Conservation (phyloP, 1,284 basidiomycete species). For the Pulveroboletus sp. region DNA sequence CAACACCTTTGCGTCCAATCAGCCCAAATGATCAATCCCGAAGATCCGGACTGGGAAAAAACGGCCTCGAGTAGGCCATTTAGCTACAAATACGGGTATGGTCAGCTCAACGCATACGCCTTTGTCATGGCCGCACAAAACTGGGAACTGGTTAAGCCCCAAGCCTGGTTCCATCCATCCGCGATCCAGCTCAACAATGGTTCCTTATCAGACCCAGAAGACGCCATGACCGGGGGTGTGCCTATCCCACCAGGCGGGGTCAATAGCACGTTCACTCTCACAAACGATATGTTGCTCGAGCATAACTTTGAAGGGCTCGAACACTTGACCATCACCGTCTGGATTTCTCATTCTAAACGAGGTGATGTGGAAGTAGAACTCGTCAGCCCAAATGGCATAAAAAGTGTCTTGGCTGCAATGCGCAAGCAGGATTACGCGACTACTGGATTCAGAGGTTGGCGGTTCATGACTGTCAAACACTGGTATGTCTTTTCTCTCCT, state of each 20-base stretch:
- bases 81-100: conserved; percentile 98
- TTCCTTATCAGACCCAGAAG: conserved; percentile 54
- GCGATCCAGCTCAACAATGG: conserved; percentile 70
- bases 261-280: conserved; percentile 68
- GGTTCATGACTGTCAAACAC: conserved; percentile 98
- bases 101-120: conserved; percentile 81
- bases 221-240: conserved; percentile 63
- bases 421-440: conserved; percentile 70
- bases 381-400: conserved; percentile 83
- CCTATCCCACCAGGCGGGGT: conserved; percentile 72
- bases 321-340: conserved; percentile 91
- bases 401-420: conserved; percentile 79
- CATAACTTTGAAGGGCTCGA: conserved; percentile 89
- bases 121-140: conserved; percentile 82
- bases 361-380: conserved; percentile 95
- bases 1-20: conserved; percentile 88
- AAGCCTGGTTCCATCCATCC: conserved; percentile 84
- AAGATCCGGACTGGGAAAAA: conserved; percentile 94
- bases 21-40: conserved; percentile 79
- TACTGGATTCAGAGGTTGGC: conserved; percentile 90
- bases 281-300: conserved; percentile 65
- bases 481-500: conserved; percentile 60
- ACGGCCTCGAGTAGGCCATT: conserved; percentile 81
- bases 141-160: conserved; percentile 92
- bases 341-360: conserved; percentile 84